Percentiles rank a stretch among this genome's conserved stretches.
Conservation (phyloP, 176 grass and related monocot genomes). For the Carex myosuroides region DNA sequence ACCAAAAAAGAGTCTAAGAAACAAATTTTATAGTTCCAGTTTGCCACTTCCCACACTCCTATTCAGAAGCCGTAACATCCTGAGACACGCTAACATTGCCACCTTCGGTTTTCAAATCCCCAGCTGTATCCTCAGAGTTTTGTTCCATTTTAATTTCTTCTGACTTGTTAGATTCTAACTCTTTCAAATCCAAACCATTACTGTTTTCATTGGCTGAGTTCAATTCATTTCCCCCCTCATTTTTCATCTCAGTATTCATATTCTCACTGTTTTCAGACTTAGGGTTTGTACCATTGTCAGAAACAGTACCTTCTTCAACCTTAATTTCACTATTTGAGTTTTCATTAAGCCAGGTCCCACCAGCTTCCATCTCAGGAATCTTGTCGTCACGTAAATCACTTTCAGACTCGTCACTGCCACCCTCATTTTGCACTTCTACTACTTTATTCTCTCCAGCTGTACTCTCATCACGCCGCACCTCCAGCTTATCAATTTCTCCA, state of each 20-base stretch:
- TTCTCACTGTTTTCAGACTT: conserved; percentile 7
- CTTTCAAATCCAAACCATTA: conserved; percentile 14
- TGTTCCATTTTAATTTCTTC: conserved; percentile 16
- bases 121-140: neutral
- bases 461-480: neutral
- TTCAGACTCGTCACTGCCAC: neutral
- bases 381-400: neutral
- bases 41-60: neutral
- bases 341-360: neutral
- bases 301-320: neutral
- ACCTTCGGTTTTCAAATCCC: neutral
- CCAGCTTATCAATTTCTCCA: conserved; percentile 5
- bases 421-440: neutral
- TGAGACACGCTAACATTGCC: neutral
- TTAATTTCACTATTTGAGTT: conserved; percentile 7
- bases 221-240: neutral
- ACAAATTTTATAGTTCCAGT: neutral
- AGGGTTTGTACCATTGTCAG: neutral
- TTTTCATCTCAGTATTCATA: conserved; percentile 1
- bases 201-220: conserved; percentile 4
- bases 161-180: neutral
- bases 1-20: neutral
- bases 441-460: neutral
- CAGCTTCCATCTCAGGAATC: neutral
- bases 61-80: conserved; percentile 6